Evolutionary conservation across 2,329 filamentous ascomycete species (phyloP).

Genomic region (Coniochaeta sp.): DNA sequence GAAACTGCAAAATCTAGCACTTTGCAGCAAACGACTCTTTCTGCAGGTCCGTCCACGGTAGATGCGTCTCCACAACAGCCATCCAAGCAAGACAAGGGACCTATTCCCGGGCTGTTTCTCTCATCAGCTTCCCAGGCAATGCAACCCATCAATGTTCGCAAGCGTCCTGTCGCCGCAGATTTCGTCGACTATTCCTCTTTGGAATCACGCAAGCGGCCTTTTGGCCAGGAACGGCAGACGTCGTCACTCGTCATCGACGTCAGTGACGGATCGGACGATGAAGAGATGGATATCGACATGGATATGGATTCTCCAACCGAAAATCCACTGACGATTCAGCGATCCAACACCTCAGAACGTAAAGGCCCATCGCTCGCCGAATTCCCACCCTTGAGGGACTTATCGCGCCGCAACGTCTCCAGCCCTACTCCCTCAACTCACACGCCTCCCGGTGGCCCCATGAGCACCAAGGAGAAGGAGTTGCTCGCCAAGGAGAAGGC

Average conservation of each 20-base stretch:
- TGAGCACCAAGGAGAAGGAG: slow-evolving; percentile 27
- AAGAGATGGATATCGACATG: slow-evolving; percentile 64
- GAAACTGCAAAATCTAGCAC: not conserved
- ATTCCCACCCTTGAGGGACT: slow-evolving; percentile 33
- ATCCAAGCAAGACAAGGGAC: not conserved
- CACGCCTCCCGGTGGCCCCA: slow-evolving; percentile 28
- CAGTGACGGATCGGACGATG: slow-evolving; percentile 61
- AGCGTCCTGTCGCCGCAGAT: slow-evolving; percentile 56
- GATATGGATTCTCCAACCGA: slow-evolving; percentile 52
- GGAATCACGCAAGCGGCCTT: slow-evolving; percentile 48
- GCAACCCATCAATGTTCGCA: slow-evolving; percentile 19
- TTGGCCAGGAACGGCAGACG: slow-evolving; percentile 50
- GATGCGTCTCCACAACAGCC: not conserved
- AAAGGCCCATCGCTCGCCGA: slow-evolving; percentile 32
- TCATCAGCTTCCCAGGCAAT: slow-evolving; percentile 11
- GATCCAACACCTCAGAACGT: slow-evolving; percentile 21
- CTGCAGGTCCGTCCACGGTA: not conserved
- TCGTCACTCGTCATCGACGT: slow-evolving; percentile 73
- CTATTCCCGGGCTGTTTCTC: slow-evolving; percentile 9
- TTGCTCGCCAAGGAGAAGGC: slow-evolving; percentile 45
- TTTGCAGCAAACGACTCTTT: not conserved
- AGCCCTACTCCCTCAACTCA: slow-evolving; percentile 28
- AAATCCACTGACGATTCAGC: slow-evolving; percentile 21
- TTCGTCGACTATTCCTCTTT: slow-evolving; percentile 49
- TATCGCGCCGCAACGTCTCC: slow-evolving; percentile 28